phyloP scores from a whole-genome alignment of 2,329 filamentous ascomycete genomes.

The Tolypocladium capitatum region DNA sequence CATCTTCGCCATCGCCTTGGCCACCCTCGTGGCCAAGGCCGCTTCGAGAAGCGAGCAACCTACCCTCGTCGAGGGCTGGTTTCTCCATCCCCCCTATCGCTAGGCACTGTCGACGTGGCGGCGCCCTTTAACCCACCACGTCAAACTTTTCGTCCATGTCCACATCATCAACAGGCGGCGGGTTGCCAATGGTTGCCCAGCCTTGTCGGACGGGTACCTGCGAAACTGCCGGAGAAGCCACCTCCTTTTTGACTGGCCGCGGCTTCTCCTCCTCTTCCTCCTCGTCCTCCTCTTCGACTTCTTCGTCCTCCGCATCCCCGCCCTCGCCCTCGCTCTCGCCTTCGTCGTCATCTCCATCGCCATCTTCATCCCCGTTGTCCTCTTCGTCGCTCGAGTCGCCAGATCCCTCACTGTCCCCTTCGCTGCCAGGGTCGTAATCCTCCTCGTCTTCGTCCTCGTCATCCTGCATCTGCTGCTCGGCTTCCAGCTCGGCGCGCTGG shows the following conservation, averaged over 20 bases:
- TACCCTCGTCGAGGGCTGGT: too few species aligned
- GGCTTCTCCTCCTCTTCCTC: conserved; percentile 6
- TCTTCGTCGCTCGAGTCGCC: conserved; percentile 37
- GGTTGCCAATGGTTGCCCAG: conserved; percentile 17
- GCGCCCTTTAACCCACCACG: conserved; percentile 9
- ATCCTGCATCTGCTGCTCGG: conserved; percentile 40
- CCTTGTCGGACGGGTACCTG: conserved; percentile 13
- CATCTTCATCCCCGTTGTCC: conserved; percentile 38
- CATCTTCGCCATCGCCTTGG: too few species aligned
- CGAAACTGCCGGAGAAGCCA: conserved; percentile 1
- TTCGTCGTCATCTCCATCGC: conserved; percentile 26
- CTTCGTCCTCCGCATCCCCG: conserved; percentile 7
- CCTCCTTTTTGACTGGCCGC: conserved; percentile 4
- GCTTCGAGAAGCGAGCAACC: too few species aligned
- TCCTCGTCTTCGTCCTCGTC: conserved; percentile 53
- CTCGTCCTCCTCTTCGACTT: conserved; percentile 6
- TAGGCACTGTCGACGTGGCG: background rate
- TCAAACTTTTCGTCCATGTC: conserved; percentile 21
- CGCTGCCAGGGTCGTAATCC: conserved; percentile 51
- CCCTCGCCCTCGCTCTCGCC: conserved; percentile 19
- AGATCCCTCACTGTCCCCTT: conserved; percentile 45
- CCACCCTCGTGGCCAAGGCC: too few species aligned
- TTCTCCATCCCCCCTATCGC: background rate
- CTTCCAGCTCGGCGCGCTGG: conserved; percentile 34
- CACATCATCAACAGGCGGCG: conserved; percentile 13